Percentiles rank a stretch among this genome's conserved stretches.
These are phyloP conservation scores for Epichloe scottii DNA, from an alignment of 2,329 filamentous ascomycete species.

Conservation along the genomic window DNA sequence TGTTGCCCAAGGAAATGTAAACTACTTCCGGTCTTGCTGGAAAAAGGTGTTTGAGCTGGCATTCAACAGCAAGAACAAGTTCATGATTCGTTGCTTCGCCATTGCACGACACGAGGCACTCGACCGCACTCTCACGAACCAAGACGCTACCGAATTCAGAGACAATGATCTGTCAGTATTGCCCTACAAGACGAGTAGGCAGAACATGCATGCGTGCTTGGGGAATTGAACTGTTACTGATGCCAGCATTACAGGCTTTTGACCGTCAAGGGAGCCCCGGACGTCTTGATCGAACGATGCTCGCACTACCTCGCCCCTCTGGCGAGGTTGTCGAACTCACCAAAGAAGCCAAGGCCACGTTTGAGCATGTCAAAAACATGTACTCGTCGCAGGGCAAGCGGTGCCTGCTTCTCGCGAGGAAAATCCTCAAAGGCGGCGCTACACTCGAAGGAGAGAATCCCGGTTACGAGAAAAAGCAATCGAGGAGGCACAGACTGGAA, in stretches of 20 bases:
- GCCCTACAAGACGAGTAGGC: too few species aligned
- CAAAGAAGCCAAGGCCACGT: slow-evolving; percentile 25
- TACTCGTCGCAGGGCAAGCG: slow-evolving; percentile 59
- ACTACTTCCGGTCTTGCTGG: slow-evolving; percentile 50
- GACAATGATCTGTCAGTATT: slow-evolving; percentile 24
- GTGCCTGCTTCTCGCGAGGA: slow-evolving; percentile 54
- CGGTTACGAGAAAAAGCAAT: slow-evolving; percentile 43
- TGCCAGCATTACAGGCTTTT: slow-evolving; percentile 31
- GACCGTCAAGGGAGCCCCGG: slow-evolving; percentile 70
- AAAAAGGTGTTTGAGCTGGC: slow-evolving; percentile 53
- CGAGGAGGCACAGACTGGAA: slow-evolving; percentile 38
- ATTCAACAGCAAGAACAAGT: slow-evolving; percentile 79
- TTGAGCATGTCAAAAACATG: slow-evolving; percentile 50
- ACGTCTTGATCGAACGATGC: slow-evolving; percentile 56
- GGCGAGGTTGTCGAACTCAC: slow-evolving; percentile 41
- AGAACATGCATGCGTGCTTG: too few species aligned
- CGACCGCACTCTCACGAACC: slow-evolving; percentile 24
- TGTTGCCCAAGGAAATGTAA: slow-evolving; percentile 39
- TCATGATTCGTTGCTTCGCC: slow-evolving; percentile 55
- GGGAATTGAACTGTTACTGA: not conserved
- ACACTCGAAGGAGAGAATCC: slow-evolving; percentile 24
- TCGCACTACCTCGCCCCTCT: slow-evolving; percentile 40
- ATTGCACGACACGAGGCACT: slow-evolving; percentile 22
- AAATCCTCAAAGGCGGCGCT: slow-evolving; percentile 33
- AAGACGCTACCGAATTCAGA: slow-evolving; percentile 22